These are phyloP conservation scores for Cutaneotrichosporon sp. DNA, from an alignment of 1,284 basidiomycete genomes.

Conservation along the genomic window DNA sequence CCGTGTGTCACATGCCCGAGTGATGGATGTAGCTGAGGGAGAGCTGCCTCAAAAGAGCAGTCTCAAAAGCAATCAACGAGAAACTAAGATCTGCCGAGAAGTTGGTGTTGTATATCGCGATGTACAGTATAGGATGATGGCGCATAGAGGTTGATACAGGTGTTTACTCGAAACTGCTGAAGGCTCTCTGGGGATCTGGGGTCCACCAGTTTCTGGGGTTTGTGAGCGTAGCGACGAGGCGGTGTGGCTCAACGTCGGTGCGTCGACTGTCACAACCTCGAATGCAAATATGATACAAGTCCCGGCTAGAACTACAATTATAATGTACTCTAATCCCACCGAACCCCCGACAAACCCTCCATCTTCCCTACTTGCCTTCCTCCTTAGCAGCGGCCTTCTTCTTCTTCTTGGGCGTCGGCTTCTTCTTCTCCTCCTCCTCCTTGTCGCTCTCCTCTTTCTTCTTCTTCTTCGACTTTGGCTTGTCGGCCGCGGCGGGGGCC, in stretches of 20 bases:
- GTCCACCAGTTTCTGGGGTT: no score
- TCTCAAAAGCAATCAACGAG: neutral
- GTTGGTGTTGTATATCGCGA: neutral
- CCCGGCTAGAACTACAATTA: neutral
- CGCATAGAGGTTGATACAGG: no score
- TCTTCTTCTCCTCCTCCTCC: constrained; percentile 19
- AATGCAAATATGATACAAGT: neutral
- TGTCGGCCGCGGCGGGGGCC: neutral
- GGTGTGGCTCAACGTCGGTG: no score
- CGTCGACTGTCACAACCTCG: neutral
- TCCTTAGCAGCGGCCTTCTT: constrained; percentile 12
- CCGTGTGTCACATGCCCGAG: constrained; percentile 18
- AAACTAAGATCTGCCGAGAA: neutral
- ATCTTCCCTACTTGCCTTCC: neutral
- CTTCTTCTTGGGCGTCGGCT: constrained; percentile 20
- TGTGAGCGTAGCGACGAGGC: no score
- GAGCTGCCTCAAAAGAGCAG: neutral
- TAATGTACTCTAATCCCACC: neutral
- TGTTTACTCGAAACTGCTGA: no score
- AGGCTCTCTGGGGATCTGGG: no score
- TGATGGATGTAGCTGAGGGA: neutral
- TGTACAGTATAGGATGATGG: neutral
- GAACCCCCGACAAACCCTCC: neutral
- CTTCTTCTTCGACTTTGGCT: constrained; percentile 17
- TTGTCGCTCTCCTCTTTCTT: constrained; percentile 9